Conservation (phyloP, 495 filamentous ascomycete species). For the Baudoinia panamericana region DNA sequence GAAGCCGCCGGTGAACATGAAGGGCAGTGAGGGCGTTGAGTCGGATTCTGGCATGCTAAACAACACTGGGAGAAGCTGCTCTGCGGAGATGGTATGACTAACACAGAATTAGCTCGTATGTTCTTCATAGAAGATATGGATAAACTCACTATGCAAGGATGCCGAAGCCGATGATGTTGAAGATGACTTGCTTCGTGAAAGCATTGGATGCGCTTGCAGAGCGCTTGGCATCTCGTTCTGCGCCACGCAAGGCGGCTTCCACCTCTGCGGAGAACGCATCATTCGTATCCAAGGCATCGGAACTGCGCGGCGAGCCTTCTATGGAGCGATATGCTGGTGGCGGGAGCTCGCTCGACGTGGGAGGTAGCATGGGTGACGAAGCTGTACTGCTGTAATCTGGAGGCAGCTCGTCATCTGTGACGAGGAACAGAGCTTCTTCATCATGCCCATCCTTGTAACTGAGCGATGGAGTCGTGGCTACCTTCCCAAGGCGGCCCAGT, state of each 20-base stretch:
- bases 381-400: conserved; percentile 55
- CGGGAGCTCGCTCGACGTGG: conserved; percentile 20
- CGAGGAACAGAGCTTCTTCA: conserved; percentile 32
- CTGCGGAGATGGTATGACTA: conserved; percentile 84
- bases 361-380: conserved; percentile 29
- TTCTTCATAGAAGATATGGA: conserved; percentile 7
- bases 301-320: conserved; percentile 5
- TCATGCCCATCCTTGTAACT: conserved; percentile 28
- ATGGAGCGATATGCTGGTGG: conserved; percentile 22
- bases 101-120: conserved; percentile 11
- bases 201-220: conserved; percentile 24
- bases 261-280: conserved; percentile 8
- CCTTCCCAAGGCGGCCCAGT: conserved; percentile 35
- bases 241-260: conserved; percentile 35
- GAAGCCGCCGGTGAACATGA: conserved; percentile 82
- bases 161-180: conserved; percentile 78
- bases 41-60: conserved; percentile 58
- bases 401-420: conserved; percentile 45
- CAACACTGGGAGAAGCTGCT: conserved; percentile 85
- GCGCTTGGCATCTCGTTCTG: conserved; percentile 23
- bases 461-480: background rate
- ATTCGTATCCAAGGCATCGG: conserved; percentile 7
- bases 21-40: conserved; percentile 49
- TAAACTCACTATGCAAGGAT: conserved; percentile 84
- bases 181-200: conserved; percentile 69